Percentiles rank a stretch among this genome's conserved stretches.
These are phyloP conservation scores for Xylariaceae sp. DNA, from an alignment of 2,329 filamentous ascomycete genomes.

Conservation along the genomic window DNA sequence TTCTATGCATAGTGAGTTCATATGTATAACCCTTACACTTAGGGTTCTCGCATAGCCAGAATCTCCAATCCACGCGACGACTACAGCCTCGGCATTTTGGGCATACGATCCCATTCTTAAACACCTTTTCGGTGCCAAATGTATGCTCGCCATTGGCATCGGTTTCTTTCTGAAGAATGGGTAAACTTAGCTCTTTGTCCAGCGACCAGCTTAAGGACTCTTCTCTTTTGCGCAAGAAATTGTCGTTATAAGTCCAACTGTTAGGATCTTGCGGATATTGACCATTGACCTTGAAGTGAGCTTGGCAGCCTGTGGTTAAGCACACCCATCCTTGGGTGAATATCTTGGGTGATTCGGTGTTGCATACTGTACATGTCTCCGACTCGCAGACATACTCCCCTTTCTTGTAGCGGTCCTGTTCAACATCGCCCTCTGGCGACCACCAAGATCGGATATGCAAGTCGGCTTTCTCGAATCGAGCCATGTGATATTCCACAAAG, in stretches of 20 bases:
- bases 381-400: constrained; percentile 23
- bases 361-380: constrained; percentile 37
- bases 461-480: constrained; percentile 63
- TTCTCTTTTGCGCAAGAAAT: constrained; percentile 51
- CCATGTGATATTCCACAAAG: constrained; percentile 38
- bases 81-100: constrained; percentile 59
- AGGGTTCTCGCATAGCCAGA: constrained; percentile 55
- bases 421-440: constrained; percentile 33
- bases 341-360: constrained; percentile 30
- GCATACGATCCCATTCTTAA: constrained; percentile 64
- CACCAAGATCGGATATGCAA: constrained; percentile 54
- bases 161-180: too few relatives aligned
- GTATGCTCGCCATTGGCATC: constrained; percentile 10
- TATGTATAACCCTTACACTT: constrained; percentile 47
- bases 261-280: too few relatives aligned
- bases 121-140: constrained; percentile 44
- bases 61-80: constrained; percentile 54
- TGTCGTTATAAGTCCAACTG: constrained; percentile 45
- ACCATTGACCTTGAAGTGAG: constrained; percentile 41
- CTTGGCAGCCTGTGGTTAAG: constrained; percentile 34
- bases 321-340: constrained; percentile 30
- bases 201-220: constrained; percentile 31
- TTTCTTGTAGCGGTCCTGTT: constrained; percentile 25
- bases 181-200: too few relatives aligned
- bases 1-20: constrained; percentile 16